Conservation (phyloP, 257 asterid species). For the Echium plantagineum region DNA sequence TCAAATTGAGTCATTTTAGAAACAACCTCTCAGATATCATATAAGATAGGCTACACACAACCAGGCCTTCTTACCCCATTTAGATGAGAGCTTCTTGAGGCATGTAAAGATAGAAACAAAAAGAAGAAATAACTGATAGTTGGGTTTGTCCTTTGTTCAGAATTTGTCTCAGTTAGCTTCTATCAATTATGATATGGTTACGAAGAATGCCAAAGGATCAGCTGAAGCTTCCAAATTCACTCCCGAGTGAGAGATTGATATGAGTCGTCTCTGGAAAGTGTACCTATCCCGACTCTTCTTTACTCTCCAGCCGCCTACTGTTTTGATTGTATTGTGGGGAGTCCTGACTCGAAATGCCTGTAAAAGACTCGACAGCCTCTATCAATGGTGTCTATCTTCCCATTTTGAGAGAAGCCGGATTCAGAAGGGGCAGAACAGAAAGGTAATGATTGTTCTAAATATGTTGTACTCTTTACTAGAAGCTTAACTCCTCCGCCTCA, state of each 20-base stretch:
- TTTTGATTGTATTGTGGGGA: no score
- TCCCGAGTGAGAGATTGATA: slow-evolving; percentile 10
- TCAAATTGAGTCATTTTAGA: no score
- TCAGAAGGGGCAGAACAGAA: slow-evolving; percentile 1
- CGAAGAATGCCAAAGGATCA: slow-evolving; percentile 50
- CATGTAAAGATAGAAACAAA: not conserved
- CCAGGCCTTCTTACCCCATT: no score
- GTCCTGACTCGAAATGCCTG: not conserved
- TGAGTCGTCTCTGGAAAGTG: slow-evolving; percentile 3
- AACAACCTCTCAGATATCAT: no score
- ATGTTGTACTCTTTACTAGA: not conserved
- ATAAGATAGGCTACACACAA: no score
- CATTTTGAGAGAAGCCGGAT: not conserved
- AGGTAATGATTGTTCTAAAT: not conserved
- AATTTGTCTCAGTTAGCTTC: slow-evolving; percentile 84
- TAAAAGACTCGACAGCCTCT: not conserved
- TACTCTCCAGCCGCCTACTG: not conserved
- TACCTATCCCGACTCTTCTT: not conserved
- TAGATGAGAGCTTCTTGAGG: no score
- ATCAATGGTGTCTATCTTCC: not conserved
- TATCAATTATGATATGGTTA: slow-evolving; percentile 65
- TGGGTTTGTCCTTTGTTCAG: slow-evolving; percentile 21
- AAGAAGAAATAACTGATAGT: not conserved
- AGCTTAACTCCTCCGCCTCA: not conserved
- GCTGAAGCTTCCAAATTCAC: slow-evolving; percentile 23